phyloP scores from a whole-genome alignment of 352 stramenopile species.

The Phytophthora brassicae region DNA sequence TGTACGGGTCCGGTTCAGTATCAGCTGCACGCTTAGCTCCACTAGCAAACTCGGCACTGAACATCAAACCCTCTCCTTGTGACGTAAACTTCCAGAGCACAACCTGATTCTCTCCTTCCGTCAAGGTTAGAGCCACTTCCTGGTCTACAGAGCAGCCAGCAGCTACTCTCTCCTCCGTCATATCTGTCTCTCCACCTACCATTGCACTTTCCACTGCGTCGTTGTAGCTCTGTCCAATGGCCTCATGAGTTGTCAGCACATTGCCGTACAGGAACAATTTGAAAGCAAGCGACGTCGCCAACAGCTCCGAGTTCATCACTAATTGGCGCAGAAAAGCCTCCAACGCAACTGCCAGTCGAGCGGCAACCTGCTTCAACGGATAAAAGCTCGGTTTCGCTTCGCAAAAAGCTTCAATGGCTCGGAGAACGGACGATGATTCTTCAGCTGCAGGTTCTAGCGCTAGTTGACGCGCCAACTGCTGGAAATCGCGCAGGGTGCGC shows the following conservation, averaged over 20 bases:
- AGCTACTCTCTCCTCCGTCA: slow-evolving; percentile 21
- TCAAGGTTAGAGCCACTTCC: slow-evolving; percentile 14
- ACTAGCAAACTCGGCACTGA: slow-evolving; percentile 30
- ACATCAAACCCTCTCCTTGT: slow-evolving; percentile 30
- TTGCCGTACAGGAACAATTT: slow-evolving; percentile 34
- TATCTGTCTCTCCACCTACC: background rate
- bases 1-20: slow-evolving; percentile 29
- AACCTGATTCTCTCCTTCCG: slow-evolving; percentile 14
- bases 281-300: slow-evolving; percentile 22
- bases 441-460: background rate
- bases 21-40: background rate
- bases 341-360: slow-evolving; percentile 27
- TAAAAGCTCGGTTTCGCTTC: slow-evolving; percentile 21
- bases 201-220: slow-evolving; percentile 22
- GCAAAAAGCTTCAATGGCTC: slow-evolving; percentile 24
- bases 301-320: slow-evolving; percentile 14
- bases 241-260: slow-evolving; percentile 20
- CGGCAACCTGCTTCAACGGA: slow-evolving; percentile 4
- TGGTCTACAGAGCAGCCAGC: slow-evolving; percentile 35
- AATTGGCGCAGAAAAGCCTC: slow-evolving; percentile 30
- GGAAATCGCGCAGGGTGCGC: slow-evolving; percentile 34
- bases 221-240: slow-evolving; percentile 19
- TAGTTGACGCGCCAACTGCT: slow-evolving; percentile 27
- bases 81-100: slow-evolving; percentile 50
- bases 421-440: background rate